Conservation (phyloP, 2,329 filamentous ascomycete genomes). For the Fusarium hostae region DNA sequence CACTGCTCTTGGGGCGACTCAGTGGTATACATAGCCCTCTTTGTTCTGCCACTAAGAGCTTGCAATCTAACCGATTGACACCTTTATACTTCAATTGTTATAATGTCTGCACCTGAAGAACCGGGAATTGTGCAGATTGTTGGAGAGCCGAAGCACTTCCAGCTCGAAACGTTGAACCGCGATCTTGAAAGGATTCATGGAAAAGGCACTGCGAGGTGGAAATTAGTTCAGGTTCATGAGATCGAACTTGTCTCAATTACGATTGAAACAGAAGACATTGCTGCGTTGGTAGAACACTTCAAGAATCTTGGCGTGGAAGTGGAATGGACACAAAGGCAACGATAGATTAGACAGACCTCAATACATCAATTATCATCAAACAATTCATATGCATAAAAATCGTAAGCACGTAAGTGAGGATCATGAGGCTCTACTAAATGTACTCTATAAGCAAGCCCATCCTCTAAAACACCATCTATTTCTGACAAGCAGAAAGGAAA, state of each 20-base stretch:
- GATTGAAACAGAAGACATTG: not conserved
- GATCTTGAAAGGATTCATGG: not conserved
- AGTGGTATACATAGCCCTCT: rapidly evolving
- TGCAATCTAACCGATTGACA: too few species aligned
- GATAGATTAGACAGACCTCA: not conserved
- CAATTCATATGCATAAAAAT: not conserved
- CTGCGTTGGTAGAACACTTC: not conserved
- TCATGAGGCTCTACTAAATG: not conserved
- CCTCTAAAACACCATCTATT: not conserved
- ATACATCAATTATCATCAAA: not conserved
- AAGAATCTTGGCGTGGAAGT: not conserved
- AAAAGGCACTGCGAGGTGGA: rapidly evolving
- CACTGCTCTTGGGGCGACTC: rapidly evolving
- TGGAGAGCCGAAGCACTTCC: not conserved
- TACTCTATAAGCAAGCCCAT: not conserved
- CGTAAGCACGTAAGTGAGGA: not conserved
- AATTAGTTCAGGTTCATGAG: not conserved
- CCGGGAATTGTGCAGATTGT: not conserved
- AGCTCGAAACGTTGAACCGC: rapidly evolving
- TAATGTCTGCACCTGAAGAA: not conserved
- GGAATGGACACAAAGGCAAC: not conserved
- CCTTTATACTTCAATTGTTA: rapidly evolving
- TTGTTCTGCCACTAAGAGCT: not conserved
- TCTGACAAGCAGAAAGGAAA: not conserved
- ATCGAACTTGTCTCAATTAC: not conserved